Percentiles rank a stretch among this genome's conserved stretches.
Conservation (phyloP, 108 stramenopile species). For the Skeletonema grethae region DNA sequence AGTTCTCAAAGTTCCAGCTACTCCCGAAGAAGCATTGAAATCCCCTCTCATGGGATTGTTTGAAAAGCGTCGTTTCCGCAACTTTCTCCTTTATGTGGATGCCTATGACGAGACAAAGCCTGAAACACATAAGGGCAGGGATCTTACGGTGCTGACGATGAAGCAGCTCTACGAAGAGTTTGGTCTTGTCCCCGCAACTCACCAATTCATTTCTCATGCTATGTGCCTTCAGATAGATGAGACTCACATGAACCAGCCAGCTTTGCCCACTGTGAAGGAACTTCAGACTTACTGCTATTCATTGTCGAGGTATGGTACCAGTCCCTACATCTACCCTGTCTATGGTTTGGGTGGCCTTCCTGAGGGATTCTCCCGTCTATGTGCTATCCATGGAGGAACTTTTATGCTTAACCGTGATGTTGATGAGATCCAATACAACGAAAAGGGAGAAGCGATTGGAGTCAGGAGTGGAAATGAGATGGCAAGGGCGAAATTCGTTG, state of each 20-base stretch:
- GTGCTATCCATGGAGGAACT: conserved; percentile 98
- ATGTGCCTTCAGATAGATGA: conserved; percentile 98
- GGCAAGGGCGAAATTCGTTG: conserved; percentile 96
- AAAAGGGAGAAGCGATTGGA: conserved; percentile 88
- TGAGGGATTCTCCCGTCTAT: conserved; percentile 98
- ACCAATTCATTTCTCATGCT: conserved; percentile 98
- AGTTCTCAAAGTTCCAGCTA: conserved; percentile 93
- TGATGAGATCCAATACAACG: conserved; percentile 93
- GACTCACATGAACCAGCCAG: conserved; percentile 91
- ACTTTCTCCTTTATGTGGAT: conserved; percentile 93
- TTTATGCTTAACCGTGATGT: conserved; percentile 99
- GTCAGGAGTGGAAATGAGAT: conserved; percentile 90
- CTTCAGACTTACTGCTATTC: conserved; percentile 95
- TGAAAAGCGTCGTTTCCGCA: conserved; percentile 98
- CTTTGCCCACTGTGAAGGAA: conserved; percentile 84
- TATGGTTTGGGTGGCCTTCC: conserved; percentile 98
- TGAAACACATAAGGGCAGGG: conserved; percentile 80
- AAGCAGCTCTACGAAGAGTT: conserved; percentile 92
- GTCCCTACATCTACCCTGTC: conserved; percentile 98
- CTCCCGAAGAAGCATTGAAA: conserved; percentile 89
- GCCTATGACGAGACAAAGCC: conserved; percentile 82
- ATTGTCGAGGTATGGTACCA: conserved; percentile 91
- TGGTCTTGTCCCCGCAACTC: conserved; percentile 92
- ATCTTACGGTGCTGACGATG: conserved; percentile 94
- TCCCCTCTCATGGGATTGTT: conserved; percentile 96